phyloP scores from a whole-genome alignment of 2,329 filamentous ascomycete species.

The Aspergillus amoenus region DNA sequence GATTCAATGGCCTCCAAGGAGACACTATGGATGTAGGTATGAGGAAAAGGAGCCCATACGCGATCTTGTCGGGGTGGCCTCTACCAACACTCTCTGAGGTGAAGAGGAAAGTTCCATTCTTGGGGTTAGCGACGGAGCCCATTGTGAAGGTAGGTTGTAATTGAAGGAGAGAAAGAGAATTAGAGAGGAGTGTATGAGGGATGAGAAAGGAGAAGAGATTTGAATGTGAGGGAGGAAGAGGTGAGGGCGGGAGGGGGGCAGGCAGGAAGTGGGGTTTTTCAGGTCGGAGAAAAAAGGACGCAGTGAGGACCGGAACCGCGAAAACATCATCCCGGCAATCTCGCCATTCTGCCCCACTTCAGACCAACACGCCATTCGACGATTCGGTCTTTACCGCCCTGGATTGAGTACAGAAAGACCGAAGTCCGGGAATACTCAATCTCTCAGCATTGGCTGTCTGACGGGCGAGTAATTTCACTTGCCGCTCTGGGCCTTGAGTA shows the following conservation, averaged over 20 bases:
- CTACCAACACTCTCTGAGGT: slow-evolving; percentile 69
- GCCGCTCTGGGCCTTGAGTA: too few species aligned
- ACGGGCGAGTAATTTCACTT: too few species aligned
- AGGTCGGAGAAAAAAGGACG: too few species aligned
- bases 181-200: slow-evolving; percentile 20
- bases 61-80: neutral
- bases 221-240: neutral
- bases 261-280: too few species aligned
- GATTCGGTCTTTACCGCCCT: too few species aligned
- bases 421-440: neutral
- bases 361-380: too few species aligned
- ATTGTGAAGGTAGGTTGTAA: slow-evolving; percentile 51
- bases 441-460: neutral
- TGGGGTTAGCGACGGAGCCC: slow-evolving; percentile 52
- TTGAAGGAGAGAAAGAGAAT: slow-evolving; percentile 18
- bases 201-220: slow-evolving; percentile 8
- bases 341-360: too few species aligned
- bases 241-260: too few species aligned
- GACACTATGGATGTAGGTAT: neutral
- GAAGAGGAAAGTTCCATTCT: slow-evolving; percentile 73
- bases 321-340: too few species aligned
- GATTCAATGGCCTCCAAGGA: neutral
- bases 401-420: neutral
- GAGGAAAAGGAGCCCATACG: slow-evolving; percentile 1
- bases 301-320: too few species aligned